phyloP scores from a whole-genome alignment of 192 early-diverging fungal genomes.

The Chytriomyces sp. region DNA sequence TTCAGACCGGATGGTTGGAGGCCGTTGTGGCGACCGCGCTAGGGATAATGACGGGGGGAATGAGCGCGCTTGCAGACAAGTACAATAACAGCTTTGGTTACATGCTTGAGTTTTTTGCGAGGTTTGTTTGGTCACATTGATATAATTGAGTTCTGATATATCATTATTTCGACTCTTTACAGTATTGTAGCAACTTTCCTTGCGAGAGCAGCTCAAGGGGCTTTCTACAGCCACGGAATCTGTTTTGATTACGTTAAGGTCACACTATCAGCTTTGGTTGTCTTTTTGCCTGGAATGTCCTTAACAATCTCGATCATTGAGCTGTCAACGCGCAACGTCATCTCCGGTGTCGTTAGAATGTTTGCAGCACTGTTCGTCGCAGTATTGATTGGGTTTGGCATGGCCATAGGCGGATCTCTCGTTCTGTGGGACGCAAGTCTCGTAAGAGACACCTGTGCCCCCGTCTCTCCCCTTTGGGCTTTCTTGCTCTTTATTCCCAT shows the following conservation, averaged over 20 bases:
- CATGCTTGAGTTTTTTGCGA: conserved; percentile 45
- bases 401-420: conserved; percentile 36
- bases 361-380: conserved; percentile 79
- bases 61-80: conserved; percentile 24
- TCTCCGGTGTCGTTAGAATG: conserved; percentile 81
- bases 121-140: conserved; percentile 23
- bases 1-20: conserved; percentile 44
- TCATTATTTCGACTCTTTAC: too few relatives aligned
- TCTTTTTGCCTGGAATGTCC: conserved; percentile 65
- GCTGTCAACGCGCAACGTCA: conserved; percentile 83
- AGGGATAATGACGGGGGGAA: conserved; percentile 36
- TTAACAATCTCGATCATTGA: conserved; percentile 87
- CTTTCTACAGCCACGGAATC: neutral
- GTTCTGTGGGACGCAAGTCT: neutral
- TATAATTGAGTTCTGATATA: too few relatives aligned
- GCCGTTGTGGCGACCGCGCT: conserved; percentile 33
- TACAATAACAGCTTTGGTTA: conserved; percentile 34
- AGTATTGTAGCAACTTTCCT: conserved; percentile 32
- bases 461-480: conserved; percentile 46
- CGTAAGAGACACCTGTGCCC: neutral
- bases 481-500: conserved; percentile 63
- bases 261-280: conserved; percentile 35
- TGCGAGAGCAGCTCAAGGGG: conserved; percentile 22
- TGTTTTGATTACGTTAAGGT: conserved; percentile 32
- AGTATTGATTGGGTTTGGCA: conserved; percentile 56